Percentiles rank a stretch among this genome's conserved stretches.
Evolutionary conservation across 2,329 filamentous ascomycete species (phyloP).

Genomic region (Fusarium cyanostomum): DNA sequence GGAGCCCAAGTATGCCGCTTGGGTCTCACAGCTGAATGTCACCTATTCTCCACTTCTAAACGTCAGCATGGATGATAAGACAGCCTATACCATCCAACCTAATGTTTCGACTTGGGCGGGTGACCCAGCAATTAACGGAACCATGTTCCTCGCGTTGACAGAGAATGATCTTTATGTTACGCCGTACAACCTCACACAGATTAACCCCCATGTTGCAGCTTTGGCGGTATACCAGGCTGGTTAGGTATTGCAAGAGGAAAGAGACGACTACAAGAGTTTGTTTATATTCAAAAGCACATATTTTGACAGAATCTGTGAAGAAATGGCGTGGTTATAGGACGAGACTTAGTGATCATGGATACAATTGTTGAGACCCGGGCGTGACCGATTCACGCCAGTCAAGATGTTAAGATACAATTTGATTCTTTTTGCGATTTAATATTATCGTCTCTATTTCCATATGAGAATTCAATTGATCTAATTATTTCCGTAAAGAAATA

Average conservation of each 20-base stretch:
- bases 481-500: too few species aligned
- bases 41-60: slow-evolving; percentile 73
- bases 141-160: slow-evolving; percentile 81
- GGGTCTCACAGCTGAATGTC: slow-evolving; percentile 80
- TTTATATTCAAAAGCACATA: too few species aligned
- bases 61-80: slow-evolving; percentile 56
- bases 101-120: slow-evolving; percentile 72
- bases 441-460: too few species aligned
- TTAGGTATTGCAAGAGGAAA: slow-evolving; percentile 49
- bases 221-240: slow-evolving; percentile 82
- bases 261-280: too few species aligned
- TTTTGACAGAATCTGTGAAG: too few species aligned
- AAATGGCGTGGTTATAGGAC: too few species aligned
- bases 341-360: too few species aligned
- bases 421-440: too few species aligned
- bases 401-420: too few species aligned
- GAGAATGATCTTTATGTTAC: slow-evolving; percentile 74
- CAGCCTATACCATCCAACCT: slow-evolving; percentile 77
- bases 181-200: slow-evolving; percentile 76
- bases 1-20: slow-evolving; percentile 73
- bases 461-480: too few species aligned
- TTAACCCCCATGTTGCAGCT: slow-evolving; percentile 81
- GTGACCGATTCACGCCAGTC: too few species aligned
- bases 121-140: slow-evolving; percentile 77
- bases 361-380: too few species aligned